Evolutionary conservation across 106 monocot species (phyloP), one percentile per base, ranked within the genome.

Genomic region (Dioscorea zingiberensis): DNA sequence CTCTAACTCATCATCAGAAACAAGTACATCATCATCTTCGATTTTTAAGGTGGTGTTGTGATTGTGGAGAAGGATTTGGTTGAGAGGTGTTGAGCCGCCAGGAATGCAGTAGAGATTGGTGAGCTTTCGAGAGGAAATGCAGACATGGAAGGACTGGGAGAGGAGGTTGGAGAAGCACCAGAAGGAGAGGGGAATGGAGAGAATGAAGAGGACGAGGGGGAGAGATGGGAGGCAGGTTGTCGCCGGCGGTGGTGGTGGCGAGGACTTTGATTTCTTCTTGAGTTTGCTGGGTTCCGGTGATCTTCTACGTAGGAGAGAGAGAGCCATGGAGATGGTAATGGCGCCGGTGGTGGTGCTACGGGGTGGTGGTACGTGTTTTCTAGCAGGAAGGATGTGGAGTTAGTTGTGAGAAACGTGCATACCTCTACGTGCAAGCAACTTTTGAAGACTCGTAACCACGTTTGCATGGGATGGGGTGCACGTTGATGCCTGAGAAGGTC

Each of bases 101-200:
- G 81, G 70, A 64, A 85, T 72, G 78, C 85, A 85, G 70, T 74
- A 80, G 55, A 73, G 47, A 23, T 77, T 48, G 38, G 38, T 8
- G 55, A 81, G 65, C 62, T 81, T 81, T 10, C 77, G 60, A 23
- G 81, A 78, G 53, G 81, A 72, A 69, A 81, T 19, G 69, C 85
- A 81, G 60, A 81, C n/a, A 60, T 78, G 81, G 71, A 85, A 80
- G 67, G 85, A 65, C 46, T 38, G 55, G 18, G 74, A 60, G 18
- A 81, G 29, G 19, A 64, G 14, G 4, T 51, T 51, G 62, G 70
- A 63, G 15, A 28, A 56, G 73, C 38, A 79, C 69, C 80, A 80
- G 21, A 76, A 19, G 55, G 64, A 47, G 47, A 77, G 54, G 48
- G 73, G 9, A 49, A 70, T 7, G 19, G 70, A 21, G 13, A 80